These are phyloP conservation scores for Phytopythium montanum DNA, from an alignment of 352 stramenopile species.

Conservation along the genomic window DNA sequence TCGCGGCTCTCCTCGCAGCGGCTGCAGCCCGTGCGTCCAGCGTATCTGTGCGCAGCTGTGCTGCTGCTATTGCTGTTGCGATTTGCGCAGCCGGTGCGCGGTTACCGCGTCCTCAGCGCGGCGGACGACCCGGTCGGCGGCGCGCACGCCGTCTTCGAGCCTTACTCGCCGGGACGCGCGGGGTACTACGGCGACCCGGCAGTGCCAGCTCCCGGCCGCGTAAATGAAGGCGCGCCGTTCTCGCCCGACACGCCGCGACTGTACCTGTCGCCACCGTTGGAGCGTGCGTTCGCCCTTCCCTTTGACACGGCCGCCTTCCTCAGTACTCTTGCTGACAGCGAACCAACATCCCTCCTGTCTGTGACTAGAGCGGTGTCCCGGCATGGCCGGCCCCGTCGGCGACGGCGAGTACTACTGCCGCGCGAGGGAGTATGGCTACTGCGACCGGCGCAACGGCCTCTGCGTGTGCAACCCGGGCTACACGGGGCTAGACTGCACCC, in stretches of 20 bases:
- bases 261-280: constrained; percentile 32
- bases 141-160: constrained; percentile 62
- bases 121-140: constrained; percentile 21
- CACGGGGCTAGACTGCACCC: constrained; percentile 85
- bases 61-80: not conserved
- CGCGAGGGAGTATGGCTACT: constrained; percentile 91
- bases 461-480: constrained; percentile 96
- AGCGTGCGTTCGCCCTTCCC: constrained; percentile 27
- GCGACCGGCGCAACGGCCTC: constrained; percentile 89
- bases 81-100: not conserved
- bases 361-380: constrained; percentile 57
- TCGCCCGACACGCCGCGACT: constrained; percentile 66
- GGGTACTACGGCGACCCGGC: constrained; percentile 79
- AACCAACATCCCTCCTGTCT: not conserved
- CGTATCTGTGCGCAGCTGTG: not conserved
- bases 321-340: not conserved
- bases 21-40: constrained; percentile 1
- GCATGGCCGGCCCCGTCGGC: constrained; percentile 85
- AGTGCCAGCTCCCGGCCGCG: constrained; percentile 52
- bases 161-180: constrained; percentile 79
- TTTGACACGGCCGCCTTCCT: constrained; percentile 24
- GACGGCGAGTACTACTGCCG: constrained; percentile 92
- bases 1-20: not conserved
- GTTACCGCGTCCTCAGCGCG: constrained; percentile 40
- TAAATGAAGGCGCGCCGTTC: constrained; percentile 86